Evolutionary conservation across 164 flowering plant genomes (phyloP).

Genomic region (Malania oleifera): DNA sequence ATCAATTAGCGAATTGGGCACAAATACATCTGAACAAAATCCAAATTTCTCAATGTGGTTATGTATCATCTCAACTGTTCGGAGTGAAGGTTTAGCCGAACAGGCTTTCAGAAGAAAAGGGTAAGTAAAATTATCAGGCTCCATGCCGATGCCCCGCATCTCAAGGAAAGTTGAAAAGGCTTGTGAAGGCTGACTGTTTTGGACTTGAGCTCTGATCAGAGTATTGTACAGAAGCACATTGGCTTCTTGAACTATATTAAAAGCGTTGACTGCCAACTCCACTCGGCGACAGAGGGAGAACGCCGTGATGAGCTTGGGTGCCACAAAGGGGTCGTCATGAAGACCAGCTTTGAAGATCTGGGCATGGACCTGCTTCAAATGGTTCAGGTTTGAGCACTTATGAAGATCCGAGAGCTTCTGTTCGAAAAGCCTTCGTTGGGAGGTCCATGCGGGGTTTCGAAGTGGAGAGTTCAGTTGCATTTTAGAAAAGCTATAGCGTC

Average conservation of each 20-base stretch:
- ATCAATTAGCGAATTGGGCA: constrained; percentile 71
- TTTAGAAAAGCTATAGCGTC: no score
- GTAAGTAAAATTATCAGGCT: constrained; percentile 67
- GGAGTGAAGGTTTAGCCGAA: constrained; percentile 27
- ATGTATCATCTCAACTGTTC: constrained; percentile 55
- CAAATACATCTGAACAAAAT: constrained; percentile 54
- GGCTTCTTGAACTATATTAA: constrained; percentile 43
- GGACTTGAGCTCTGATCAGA: constrained; percentile 54
- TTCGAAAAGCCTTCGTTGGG: constrained; percentile 54
- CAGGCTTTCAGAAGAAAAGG: constrained; percentile 68
- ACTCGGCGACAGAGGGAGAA: constrained; percentile 58
- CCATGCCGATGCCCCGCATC: constrained; percentile 45
- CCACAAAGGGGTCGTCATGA: constrained; percentile 51
- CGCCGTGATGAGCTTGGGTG: constrained; percentile 64
- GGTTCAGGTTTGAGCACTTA: constrained; percentile 50
- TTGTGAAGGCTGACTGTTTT: constrained; percentile 31
- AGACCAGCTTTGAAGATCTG: constrained; percentile 55
- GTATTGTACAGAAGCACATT: constrained; percentile 55
- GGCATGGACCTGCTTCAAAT: constrained; percentile 59
- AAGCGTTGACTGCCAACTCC: constrained; percentile 37
- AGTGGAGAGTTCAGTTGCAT: constrained; percentile 26
- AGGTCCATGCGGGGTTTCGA: constrained; percentile 63
- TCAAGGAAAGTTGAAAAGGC: constrained; percentile 49
- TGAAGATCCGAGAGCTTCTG: constrained; percentile 57
- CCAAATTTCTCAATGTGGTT: constrained; percentile 54